These are phyloP conservation scores for Batkoa obscura DNA, from an alignment of 371 early-diverging fungal genomes.

Conservation along the genomic window DNA sequence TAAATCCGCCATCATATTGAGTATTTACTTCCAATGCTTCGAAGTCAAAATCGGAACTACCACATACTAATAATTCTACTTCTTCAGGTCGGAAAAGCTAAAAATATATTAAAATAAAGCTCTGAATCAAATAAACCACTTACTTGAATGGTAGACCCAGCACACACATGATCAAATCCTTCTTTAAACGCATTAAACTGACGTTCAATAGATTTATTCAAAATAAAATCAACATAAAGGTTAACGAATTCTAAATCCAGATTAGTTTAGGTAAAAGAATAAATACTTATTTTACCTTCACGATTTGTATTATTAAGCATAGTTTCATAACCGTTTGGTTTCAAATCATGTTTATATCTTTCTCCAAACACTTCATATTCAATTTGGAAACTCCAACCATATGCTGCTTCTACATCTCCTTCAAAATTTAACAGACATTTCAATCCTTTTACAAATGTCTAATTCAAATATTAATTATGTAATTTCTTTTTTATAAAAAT, in stretches of 20 bases:
- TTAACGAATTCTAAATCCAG: constrained; percentile 32
- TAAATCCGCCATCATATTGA: constrained; percentile 76
- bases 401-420: constrained; percentile 64
- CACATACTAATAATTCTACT: constrained; percentile 85
- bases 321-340: constrained; percentile 41
- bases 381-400: constrained; percentile 60
- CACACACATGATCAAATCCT: constrained; percentile 75
- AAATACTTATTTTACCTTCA: constrained; percentile 5
- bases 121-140: background rate
- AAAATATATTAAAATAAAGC: background rate
- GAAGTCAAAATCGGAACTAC: constrained; percentile 70
- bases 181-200: constrained; percentile 74
- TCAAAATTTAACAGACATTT: constrained; percentile 38
- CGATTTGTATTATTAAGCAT: constrained; percentile 56
- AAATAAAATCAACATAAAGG: constrained; percentile 26
- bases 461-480: background rate
- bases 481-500: background rate
- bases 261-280: background rate
- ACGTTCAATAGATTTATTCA: constrained; percentile 48
- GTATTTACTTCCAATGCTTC: constrained; percentile 61
- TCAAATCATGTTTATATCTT: constrained; percentile 36
- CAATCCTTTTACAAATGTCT: constrained; percentile 60
- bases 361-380: constrained; percentile 59
- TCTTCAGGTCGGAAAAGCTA: constrained; percentile 83
- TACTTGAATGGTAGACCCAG: constrained; percentile 58